Base-by-base conservation (phyloP, 2,329 filamentous ascomycete species). In the Sarocladiaceae sp. region DNA sequence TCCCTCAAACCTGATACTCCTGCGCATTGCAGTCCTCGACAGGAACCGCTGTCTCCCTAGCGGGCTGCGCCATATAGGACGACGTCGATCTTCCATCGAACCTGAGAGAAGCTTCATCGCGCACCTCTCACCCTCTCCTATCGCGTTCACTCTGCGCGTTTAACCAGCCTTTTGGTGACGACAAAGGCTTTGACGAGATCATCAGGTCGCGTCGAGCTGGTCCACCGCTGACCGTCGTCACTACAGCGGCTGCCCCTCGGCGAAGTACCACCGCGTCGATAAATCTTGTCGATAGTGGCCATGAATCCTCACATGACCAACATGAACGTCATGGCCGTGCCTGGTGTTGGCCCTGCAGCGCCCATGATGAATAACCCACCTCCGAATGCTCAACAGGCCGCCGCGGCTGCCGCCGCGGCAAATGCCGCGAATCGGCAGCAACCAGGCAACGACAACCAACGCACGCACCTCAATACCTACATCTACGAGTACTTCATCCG, bases 401-500 rank as follows among this genome's bases (percentile, higher is more conserved):
- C 55, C 20, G 59, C 56, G 19, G 53, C 57, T 32, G 55, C 58
- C 39, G 58, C 57, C 43, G 57, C 58, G 42, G 55, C 49, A 51
- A 43, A 43, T 23, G 40, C 26, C 9, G n/a, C 26, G n/a, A 44
- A 24, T 29, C 55, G 54, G 47, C 67, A 69, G 47, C 64, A 68
- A 50, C 67, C 64, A 51, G 62, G 63, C 48, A 69, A 64, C 51
- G 69, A 72, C 40, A 63, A 60, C 48, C 71, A 69, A 53, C 78
- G 76, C 51, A 68, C 73, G 40, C 67, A 81, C 48, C 74, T 93
- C 43, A 90, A 91, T 67, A 91, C 87, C 16, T 90, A 90, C 63
- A 93, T 93, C 53, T 93, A 91, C 73, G 87, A 93, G 59, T 91
- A 93, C 63, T 91, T 97, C 52, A 72, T 96, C 53, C 88, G 86